Conservation (phyloP, 306 rosid genomes). For the Lathyrus tuberosus region DNA sequence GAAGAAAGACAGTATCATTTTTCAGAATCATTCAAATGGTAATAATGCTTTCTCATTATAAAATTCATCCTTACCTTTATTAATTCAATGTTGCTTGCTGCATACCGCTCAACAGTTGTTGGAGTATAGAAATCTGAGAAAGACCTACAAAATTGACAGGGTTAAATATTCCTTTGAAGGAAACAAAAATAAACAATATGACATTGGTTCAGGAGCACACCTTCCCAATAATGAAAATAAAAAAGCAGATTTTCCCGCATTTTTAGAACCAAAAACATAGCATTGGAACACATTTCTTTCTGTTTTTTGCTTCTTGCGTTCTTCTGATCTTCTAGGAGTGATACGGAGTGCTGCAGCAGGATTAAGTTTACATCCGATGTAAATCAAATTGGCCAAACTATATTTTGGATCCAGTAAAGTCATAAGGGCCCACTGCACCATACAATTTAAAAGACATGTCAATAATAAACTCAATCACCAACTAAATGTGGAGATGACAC, state of each 20-base stretch:
- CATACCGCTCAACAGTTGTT: conserved; percentile 64
- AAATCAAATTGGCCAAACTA: conserved; percentile 80
- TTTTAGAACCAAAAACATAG: conserved; percentile 87
- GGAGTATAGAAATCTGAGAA: conserved; percentile 58
- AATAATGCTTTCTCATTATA: conserved; percentile 36
- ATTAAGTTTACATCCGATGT: conserved; percentile 76
- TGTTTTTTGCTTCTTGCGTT: conserved; percentile 67
- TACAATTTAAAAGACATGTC: conserved; percentile 37
- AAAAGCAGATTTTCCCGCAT: conserved; percentile 83
- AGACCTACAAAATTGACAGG: conserved; percentile 54
- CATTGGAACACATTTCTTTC: conserved; percentile 84
- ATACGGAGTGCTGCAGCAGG: conserved; percentile 65
- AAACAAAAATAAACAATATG: conserved; percentile 34
- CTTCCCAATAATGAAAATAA: conserved; percentile 74
- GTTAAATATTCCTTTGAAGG: conserved; percentile 38
- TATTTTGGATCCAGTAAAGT: conserved; percentile 68
- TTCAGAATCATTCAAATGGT: conserved; percentile 19
- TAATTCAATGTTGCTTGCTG: conserved; percentile 59
- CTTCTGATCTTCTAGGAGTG: conserved; percentile 66
- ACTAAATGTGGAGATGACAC: conserved; percentile 18
- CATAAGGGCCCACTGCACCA: conserved; percentile 87
- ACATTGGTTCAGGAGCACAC: conserved; percentile 50
- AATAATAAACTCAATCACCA: conserved; percentile 29
- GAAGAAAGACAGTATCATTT: conserved; percentile 1
- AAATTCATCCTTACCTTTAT: conserved; percentile 75